Evolutionary conservation across 2,329 filamentous ascomycete genomes (phyloP), one percentile per base, ranked within the genome.

Genomic region (Pleomassaria siparia): DNA sequence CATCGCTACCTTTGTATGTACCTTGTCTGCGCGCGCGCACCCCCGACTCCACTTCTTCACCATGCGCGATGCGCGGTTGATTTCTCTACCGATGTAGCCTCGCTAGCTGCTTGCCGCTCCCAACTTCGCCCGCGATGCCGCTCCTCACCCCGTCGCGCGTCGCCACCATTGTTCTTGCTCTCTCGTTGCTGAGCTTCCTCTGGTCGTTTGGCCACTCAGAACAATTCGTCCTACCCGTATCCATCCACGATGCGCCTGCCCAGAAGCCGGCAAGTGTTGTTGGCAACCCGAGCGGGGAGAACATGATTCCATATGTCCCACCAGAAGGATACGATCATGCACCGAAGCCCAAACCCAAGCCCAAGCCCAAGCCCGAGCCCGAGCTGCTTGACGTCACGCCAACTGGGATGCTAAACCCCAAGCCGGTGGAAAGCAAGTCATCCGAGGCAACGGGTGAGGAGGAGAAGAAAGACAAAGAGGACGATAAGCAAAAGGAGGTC

Each of bases 81-180:
- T 22, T 20, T 22, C 8, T n/a, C 20, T 20, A 15, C 21, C 12
- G 15, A 43, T 30, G 29, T 33, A 30, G 40, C 40, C 33, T 10
- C 26, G 28, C 21, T 24, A 28, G 37, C 37, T 40, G 15, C 37
- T n/a, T 10, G 6, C n/a, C 28, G 26, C 16, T 37, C 22, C 32
- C 28, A 13, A 46, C 52, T 26, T 44, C 46, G 15, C 25, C 39
- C 55, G 37, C 48, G 4, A 68, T 68, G 66, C 64, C 66, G 37
- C 48, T 58, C 45, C 25, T 69, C 39, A 68, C 64, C 20, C 65
- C 62, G 36, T 66, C 65, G 21, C 64, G 66, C 49, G 49, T 68
- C 50, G 56, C 58, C 54, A 49, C 63, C 37, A 37, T 61, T 18
- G 44, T 66, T 20, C 41, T 64, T 30, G 51, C 57, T 30, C 50